Base-by-base conservation (phyloP, 352 stramenopile genomes). In the Pythium phragmitis region DNA sequence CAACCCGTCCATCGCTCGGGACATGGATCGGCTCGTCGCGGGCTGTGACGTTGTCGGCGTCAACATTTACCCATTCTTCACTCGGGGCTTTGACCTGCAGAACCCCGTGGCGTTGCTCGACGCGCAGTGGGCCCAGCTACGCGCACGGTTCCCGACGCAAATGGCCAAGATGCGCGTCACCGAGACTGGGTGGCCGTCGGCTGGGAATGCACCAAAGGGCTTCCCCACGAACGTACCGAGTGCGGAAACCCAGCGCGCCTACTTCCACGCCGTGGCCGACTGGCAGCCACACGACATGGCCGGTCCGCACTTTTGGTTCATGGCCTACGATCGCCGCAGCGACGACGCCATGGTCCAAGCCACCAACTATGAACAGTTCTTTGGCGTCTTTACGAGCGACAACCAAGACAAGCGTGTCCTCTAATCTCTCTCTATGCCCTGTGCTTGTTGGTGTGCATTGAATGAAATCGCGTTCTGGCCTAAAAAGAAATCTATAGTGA, bases 351-450 rank as follows among this genome's bases (percentile, higher is more conserved):
- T 55, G 47, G 69, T 69, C 21, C 75, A 53, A 1, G 72, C 76
- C 51, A 30, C 26, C 26, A 72, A 84, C 47, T 72, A 76, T 11
- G 80, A 89, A 57, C 68, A 66, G 50, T 72, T 83, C 61, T 89
- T 89, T 64, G 80, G 80, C 36, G 70, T 87, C 36, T 85, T 77
- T 63, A 83, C 72, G 53, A 73, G 73, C 65, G 68, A 77, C 55
- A 71, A 70, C 39, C 43, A 81, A 53, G 56, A 72, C 34, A 89
- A 89, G 64, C 52, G 52, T 19, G 60, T 67, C 28, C 17, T 68
- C 14, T n/a, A 46, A 34, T 49, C 17, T 23, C 39, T 46, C 17
- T 28, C 17, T 23, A 13, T 42, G 39, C 28, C 19, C 11, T n/a
- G 9, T 21, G 36, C 33, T 52, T 50, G 26, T 30, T 30, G 26